These are phyloP conservation scores for Solanum hybrid DNA, from an alignment of 305 asterid genomes.

Conservation along the genomic window DNA sequence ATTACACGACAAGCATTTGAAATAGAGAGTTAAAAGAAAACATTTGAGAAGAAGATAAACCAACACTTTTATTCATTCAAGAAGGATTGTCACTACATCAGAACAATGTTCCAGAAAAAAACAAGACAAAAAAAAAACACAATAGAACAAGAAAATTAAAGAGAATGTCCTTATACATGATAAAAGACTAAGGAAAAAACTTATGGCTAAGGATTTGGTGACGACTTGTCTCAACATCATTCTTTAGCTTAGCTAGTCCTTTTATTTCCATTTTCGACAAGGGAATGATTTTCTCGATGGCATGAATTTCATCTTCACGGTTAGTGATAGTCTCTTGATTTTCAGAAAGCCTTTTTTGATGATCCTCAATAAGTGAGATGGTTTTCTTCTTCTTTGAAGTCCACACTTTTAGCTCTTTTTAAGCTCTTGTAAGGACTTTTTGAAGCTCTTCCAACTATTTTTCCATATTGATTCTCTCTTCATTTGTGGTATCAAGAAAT, in stretches of 20 bases:
- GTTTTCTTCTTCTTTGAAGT: no score
- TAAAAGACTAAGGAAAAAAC: neutral
- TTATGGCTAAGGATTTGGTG: neutral
- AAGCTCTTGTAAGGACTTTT: no score
- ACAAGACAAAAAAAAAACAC: no score
- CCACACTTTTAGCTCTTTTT: no score
- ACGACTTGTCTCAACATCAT: neutral
- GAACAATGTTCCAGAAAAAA: neutral
- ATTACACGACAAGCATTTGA: neutral
- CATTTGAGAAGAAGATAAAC: neutral
- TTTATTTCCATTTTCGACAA: neutral
- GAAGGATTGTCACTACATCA: neutral
- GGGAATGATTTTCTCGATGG: neutral
- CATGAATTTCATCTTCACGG: no score
- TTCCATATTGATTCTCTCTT: no score
- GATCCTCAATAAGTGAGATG: no score
- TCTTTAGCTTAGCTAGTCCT: neutral
- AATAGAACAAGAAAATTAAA: neutral
- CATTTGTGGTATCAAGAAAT: no score
- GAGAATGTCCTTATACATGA: neutral
- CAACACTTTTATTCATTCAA: neutral
- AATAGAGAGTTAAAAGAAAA: neutral
- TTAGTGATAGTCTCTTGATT: no score
- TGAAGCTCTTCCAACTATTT: no score
- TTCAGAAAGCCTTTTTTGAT: no score